Percentiles rank a stretch among this genome's conserved stretches.
Conservation (phyloP, 2,329 filamentous ascomycete species). For the Talaromyces sp. region DNA sequence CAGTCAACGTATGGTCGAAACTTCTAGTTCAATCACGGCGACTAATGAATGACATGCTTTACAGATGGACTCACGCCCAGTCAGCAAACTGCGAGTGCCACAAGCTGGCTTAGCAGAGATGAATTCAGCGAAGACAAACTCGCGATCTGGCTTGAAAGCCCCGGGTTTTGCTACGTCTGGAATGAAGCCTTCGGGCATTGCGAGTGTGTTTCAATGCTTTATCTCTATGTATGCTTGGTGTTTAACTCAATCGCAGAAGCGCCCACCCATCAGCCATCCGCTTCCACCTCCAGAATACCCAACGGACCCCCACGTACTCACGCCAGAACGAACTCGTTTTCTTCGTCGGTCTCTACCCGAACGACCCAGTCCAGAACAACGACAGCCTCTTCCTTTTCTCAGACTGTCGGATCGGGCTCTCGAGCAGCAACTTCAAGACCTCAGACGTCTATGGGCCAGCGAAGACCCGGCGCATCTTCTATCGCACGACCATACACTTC, state of each 20-base stretch:
- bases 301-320: conserved; percentile 42
- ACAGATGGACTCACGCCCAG: conserved; percentile 28
- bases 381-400: conserved; percentile 52
- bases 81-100: conserved; percentile 32
- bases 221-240: background rate
- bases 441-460: conserved; percentile 52
- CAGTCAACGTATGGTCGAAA: conserved; percentile 10
- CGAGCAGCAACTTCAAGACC: conserved; percentile 52
- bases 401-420: conserved; percentile 54
- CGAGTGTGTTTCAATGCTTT: conserved; percentile 4
- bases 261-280: conserved; percentile 22
- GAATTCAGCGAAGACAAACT: conserved; percentile 53
- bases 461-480: conserved; percentile 46
- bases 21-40: background rate
- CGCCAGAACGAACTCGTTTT: conserved; percentile 36
- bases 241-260: conserved; percentile 13
- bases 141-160: conserved; percentile 45
- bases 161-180: conserved; percentile 50
- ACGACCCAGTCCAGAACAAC: conserved; percentile 42
- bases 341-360: conserved; percentile 38
- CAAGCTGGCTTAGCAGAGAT: conserved; percentile 48
- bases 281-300: conserved; percentile 29
- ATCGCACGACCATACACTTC: conserved; percentile 42
- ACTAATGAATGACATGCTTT: background rate
- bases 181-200: conserved; percentile 22